These are phyloP conservation scores for Colletotrichum eremochloae DNA, from an alignment of 2,329 filamentous ascomycete genomes.

Conservation along the genomic window DNA sequence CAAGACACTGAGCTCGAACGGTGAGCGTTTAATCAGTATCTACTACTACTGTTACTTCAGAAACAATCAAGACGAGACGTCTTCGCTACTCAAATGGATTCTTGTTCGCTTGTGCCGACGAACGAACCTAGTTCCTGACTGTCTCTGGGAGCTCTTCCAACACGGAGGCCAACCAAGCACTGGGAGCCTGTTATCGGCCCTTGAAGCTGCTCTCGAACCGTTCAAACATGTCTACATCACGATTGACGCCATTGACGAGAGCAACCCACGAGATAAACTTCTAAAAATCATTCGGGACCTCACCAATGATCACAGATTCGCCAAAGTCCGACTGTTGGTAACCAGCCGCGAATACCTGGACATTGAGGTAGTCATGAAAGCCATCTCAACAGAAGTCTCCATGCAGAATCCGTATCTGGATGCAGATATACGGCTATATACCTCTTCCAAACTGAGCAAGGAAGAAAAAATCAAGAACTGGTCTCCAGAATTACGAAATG, in stretches of 20 bases:
- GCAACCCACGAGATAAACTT: neutral
- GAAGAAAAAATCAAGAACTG: neutral
- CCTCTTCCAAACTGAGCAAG: rapidly evolving
- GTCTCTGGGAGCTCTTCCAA: neutral
- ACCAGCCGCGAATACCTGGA: conserved; percentile 2
- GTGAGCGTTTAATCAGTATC: neutral
- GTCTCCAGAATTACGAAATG: neutral
- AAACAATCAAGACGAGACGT: neutral
- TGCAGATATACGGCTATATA: neutral
- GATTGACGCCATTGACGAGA: neutral
- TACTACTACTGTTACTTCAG: conserved; percentile 20
- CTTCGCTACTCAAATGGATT: neutral
- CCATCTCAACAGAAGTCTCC: neutral
- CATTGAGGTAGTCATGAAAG: neutral
- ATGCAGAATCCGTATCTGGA: neutral
- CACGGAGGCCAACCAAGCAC: rapidly evolving
- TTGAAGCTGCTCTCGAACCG: rapidly evolving
- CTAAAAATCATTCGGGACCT: conserved; percentile 1
- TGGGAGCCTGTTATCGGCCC: rapidly evolving
- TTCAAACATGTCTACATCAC: neutral
- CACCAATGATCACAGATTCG: neutral
- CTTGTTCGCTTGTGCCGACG: neutral
- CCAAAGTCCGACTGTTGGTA: rapidly evolving
- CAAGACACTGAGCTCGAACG: rapidly evolving
- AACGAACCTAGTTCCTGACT: rapidly evolving